Base-by-base conservation (phyloP, 1,139 yeast species). In the Zygoascus meyerae region DNA sequence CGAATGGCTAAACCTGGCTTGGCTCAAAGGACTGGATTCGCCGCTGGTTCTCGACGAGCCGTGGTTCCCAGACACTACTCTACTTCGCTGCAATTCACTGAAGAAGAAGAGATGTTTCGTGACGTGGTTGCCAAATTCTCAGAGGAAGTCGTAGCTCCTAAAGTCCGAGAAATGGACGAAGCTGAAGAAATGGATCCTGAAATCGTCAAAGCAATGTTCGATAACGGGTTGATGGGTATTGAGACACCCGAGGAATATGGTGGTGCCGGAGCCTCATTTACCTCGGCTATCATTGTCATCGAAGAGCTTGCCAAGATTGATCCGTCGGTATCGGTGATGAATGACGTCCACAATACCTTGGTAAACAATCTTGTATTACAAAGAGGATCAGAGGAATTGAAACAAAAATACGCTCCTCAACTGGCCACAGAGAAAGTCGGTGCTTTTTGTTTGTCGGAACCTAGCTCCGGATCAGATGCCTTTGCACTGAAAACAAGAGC, bases 391-490 rank as follows among this genome's bases (percentile, higher is more conserved):
- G 60, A 66, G 39, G 60, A 55, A 26, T 52, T 71, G 48, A 61
- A 68, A 55, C 65, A 64, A 45, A 68, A 65, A 49, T 71, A 65
- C 50, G 57, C 70, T 32, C 74, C 74, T 10, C 62, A 57, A 40
- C 60, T 70, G 28, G 68, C 74, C 12, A 48, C 58, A n/a, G 58
- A 55, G 31, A 61, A 60, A 42, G 65, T 70, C 10, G 74, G 74
- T 33, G 62, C 73, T 5, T 70, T 70, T 54, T 67, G 68, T 32
- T 61, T 70, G 15, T 68, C 73, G 16, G 74, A 70, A 54, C 61
- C 73, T 12, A 58, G 66, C n/a, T 64, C 72, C 1, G 74, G 74
- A 11, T 67, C 72, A 5, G 74, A 70, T 51, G 74, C 74, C n/a
- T 70, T 70, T 55, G 74, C 74, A 21, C 54, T 70, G 50, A 67